Base-by-base conservation (phyloP, 495 filamentous ascomycete genomes). In the Penicillium verhagenii region DNA sequence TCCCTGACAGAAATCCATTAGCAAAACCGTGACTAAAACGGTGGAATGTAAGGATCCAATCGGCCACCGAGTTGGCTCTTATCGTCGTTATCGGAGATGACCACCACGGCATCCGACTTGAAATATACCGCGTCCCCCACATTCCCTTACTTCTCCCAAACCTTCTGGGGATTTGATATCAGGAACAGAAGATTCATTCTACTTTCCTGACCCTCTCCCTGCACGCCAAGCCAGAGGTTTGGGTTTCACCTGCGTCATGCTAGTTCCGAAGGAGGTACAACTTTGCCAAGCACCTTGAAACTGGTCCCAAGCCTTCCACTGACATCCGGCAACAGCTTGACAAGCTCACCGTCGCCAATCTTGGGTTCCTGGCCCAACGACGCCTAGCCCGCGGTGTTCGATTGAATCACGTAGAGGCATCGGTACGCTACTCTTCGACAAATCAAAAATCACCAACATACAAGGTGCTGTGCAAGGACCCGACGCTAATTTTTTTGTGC, bases 331-430 rank as follows among this genome's bases (percentile, higher is more conserved):
- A 20, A 44, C 59, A 97, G 95, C 76, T 97, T 60, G 94, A 98
- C 79, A 98, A 98, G 83, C 90, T 98, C 73, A 80, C 85, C 63
- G 93, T 95, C 68, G 92, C 92, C 25, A 92, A 96, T 65, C 73
- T 95, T 44, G 94, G 95, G 47, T 80, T 88, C 54, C 80, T 97
- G 50, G 94, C 94, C 52, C 94, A 98, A 76, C 80, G 84, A 37
- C 85, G 94, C 50, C 86, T 98, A 35, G 94, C 94, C 40, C 79
- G 94, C 53, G 94, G 94, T 47, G 83, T 97, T 25, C 86, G 83
- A 58, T 74, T 98, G 60, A 98, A 98, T 69, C 91, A 97, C 76
- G 78, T 87, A 20, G 94, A 98, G 75, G 90, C 94, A 47, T 87
- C 82, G 45, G 91, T 95, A 82, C 58, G 85, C 75, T 20, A n/a